Percentiles rank a stretch among this genome's conserved stretches.
phyloP scores from a whole-genome alignment of 768 basidiomycete genomes.

The Leccinellum luteum region DNA sequence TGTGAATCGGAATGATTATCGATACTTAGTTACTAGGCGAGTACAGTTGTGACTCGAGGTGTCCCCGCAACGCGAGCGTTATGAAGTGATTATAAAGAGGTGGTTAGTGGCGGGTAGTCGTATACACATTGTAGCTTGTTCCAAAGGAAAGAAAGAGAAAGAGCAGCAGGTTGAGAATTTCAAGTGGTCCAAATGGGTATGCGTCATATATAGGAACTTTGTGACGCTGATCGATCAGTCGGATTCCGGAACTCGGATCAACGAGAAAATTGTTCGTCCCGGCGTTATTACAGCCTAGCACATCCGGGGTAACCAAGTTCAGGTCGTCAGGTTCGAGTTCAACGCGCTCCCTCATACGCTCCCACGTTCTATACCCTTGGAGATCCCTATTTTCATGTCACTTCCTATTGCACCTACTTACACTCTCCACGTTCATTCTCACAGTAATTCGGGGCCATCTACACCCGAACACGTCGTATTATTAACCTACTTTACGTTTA shows the following conservation, averaged over 20 bases:
- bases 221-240: neutral
- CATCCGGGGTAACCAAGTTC: too few species aligned
- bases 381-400: neutral
- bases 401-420: too few species aligned
- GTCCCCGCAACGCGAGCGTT: neutral
- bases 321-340: neutral
- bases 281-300: neutral
- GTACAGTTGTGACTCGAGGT: neutral
- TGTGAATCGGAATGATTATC: neutral
- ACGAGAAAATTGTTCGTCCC: neutral
- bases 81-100: neutral
- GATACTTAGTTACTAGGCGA: neutral
- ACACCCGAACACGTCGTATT: neutral
- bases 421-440: neutral
- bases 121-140: neutral
- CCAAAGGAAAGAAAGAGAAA: neutral
- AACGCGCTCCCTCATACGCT: neutral
- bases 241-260: neutral
- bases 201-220: neutral
- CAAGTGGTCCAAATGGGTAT: neutral
- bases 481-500: neutral
- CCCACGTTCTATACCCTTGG: neutral
- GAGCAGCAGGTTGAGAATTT: neutral
- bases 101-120: neutral
- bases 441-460: neutral